These are phyloP conservation scores for Letharia columbiana DNA, from an alignment of 495 filamentous ascomycete genomes.

Conservation along the genomic window DNA sequence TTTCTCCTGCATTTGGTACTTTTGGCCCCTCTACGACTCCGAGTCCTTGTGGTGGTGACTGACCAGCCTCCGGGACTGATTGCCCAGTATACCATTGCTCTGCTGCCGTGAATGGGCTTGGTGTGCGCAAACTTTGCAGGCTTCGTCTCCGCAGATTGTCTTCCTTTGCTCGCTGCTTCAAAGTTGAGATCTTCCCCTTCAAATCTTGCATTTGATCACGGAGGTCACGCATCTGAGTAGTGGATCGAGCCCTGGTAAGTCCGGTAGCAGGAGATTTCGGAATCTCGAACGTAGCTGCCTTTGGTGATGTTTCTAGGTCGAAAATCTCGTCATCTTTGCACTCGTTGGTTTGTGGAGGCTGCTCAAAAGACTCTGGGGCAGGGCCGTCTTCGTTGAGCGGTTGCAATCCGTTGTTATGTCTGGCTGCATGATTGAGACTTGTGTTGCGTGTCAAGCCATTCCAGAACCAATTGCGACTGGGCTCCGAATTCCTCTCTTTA, in stretches of 20 bases:
- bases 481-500: slow-evolving; percentile 19
- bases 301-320: slow-evolving; percentile 7
- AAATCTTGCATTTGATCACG: slow-evolving; percentile 91
- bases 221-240: slow-evolving; percentile 70
- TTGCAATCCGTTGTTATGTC: slow-evolving; percentile 25
- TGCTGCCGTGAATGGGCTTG: slow-evolving; percentile 75
- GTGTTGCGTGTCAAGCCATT: slow-evolving; percentile 24
- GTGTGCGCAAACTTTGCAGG: slow-evolving; percentile 71
- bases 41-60: neutral
- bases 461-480: slow-evolving; percentile 26
- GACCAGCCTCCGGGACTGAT: slow-evolving; percentile 20
- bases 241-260: slow-evolving; percentile 46
- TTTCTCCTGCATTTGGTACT: slow-evolving; percentile 6
- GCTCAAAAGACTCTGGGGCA: slow-evolving; percentile 23
- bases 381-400: slow-evolving; percentile 32
- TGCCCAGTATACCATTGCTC: slow-evolving; percentile 64
- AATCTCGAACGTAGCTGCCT: slow-evolving; percentile 9
- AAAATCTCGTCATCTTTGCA: slow-evolving; percentile 11
- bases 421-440: slow-evolving; percentile 15
- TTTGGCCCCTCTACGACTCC: neutral
- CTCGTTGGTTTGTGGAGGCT: slow-evolving; percentile 10
- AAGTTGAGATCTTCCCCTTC: slow-evolving; percentile 78
- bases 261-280: slow-evolving; percentile 19
- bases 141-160: slow-evolving; percentile 78
- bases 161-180: slow-evolving; percentile 73